Evolutionary conservation across 2,329 filamentous ascomycete species (phyloP).

Genomic region (Coniochaeta ligniaria): DNA sequence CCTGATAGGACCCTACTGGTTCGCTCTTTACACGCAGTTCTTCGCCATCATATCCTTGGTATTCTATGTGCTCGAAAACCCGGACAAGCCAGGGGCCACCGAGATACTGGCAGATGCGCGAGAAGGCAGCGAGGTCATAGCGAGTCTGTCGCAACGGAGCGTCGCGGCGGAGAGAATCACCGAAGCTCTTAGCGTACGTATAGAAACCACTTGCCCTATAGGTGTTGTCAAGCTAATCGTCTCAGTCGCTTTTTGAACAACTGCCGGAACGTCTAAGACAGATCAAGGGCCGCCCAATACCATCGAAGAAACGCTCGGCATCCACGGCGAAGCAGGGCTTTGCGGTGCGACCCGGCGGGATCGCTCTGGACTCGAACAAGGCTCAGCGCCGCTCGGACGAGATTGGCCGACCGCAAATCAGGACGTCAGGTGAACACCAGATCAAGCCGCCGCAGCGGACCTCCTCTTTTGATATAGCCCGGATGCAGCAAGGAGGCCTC

Average conservation of each 20-base stretch:
- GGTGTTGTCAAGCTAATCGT: not conserved
- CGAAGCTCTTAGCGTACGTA: slow-evolving; percentile 63
- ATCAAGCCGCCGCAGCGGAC: slow-evolving; percentile 11
- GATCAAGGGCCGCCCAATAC: slow-evolving; percentile 27
- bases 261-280: slow-evolving; percentile 66
- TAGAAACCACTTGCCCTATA: not conserved
- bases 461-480: slow-evolving; percentile 17
- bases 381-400: slow-evolving; percentile 18
- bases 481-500: slow-evolving; percentile 16
- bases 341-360: slow-evolving; percentile 17
- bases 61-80: slow-evolving; percentile 76
- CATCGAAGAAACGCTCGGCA: slow-evolving; percentile 50
- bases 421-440: slow-evolving; percentile 7
- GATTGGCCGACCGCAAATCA: slow-evolving; percentile 10
- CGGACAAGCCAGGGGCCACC: slow-evolving; percentile 63
- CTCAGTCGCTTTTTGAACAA: slow-evolving; percentile 75
- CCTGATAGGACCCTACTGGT: slow-evolving; percentile 80
- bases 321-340: slow-evolving; percentile 26
- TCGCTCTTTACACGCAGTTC: slow-evolving; percentile 54
- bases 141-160: slow-evolving; percentile 72
- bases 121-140: slow-evolving; percentile 76
- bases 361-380: slow-evolving; percentile 14
- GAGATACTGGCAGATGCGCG: slow-evolving; percentile 81
- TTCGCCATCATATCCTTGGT: slow-evolving; percentile 61
- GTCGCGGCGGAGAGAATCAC: slow-evolving; percentile 86